Evolutionary conservation across 768 basidiomycete genomes (phyloP).

Genomic region (Austroboletus festivus): DNA sequence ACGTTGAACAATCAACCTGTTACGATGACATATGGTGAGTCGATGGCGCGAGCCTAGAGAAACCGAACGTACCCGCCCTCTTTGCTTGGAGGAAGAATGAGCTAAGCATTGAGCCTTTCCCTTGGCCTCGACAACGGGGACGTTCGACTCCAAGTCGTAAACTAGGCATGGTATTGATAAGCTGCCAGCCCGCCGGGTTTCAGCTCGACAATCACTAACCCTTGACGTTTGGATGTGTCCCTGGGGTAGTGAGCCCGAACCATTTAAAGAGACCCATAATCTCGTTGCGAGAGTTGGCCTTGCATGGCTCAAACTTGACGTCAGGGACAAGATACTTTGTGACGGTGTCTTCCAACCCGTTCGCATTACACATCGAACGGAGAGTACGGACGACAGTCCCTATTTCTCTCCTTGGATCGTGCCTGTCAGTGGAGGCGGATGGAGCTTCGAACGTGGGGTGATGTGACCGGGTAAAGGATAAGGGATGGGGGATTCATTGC

Average conservation of each 20-base stretch:
- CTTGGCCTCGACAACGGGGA: slow-evolving; percentile 48
- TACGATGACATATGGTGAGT: not conserved
- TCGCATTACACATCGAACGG: slow-evolving; percentile 46
- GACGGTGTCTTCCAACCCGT: slow-evolving; percentile 46
- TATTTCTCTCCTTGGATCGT: slow-evolving; percentile 55
- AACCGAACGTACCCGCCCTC: slow-evolving; percentile 42
- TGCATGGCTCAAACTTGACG: slow-evolving; percentile 57
- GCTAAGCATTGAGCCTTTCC: slow-evolving; percentile 37
- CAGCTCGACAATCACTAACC: slow-evolving; percentile 38
- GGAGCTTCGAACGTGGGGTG: not conserved
- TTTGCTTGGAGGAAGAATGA: slow-evolving; percentile 49
- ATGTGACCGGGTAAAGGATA: not conserved
- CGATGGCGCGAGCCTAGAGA: not conserved
- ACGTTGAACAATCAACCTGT: slow-evolving; percentile 47
- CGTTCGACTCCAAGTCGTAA: slow-evolving; percentile 41
- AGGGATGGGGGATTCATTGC: not conserved
- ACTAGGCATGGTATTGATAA: slow-evolving; percentile 32
- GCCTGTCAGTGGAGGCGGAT: slow-evolving; percentile 37
- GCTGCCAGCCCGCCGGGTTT: not conserved
- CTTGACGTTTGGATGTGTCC: slow-evolving; percentile 39
- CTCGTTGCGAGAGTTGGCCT: slow-evolving; percentile 49
- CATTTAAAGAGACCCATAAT: slow-evolving; percentile 60
- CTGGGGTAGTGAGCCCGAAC: slow-evolving; percentile 62
- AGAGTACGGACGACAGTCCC: slow-evolving; percentile 41
- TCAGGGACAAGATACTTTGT: slow-evolving; percentile 51